Percentiles rank a stretch among this genome's conserved stretches.
Conservation (phyloP, 2,329 filamentous ascomycete genomes). For the Alternaria alternata region DNA sequence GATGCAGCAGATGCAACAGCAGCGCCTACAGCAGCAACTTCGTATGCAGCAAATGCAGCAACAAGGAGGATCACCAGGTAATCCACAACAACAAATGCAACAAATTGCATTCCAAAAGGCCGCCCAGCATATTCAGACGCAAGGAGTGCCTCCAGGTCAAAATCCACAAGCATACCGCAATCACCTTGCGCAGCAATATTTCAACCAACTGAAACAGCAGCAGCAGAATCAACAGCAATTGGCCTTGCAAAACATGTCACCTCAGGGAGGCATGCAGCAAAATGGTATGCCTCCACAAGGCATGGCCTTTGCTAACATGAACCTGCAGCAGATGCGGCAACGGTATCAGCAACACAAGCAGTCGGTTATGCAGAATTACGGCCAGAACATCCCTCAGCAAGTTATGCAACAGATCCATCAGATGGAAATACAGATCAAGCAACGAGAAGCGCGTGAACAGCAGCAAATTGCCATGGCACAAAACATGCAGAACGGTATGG, state of each 20-base stretch:
- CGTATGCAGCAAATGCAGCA: conserved; percentile 41
- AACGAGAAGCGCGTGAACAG: conserved; percentile 32
- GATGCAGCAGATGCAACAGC: conserved; percentile 40
- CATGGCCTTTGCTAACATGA: conserved; percentile 40
- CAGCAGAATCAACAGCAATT: conserved; percentile 39
- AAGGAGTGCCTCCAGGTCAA: conserved; percentile 43
- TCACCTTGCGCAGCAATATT: conserved; percentile 36
- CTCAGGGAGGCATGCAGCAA: conserved; percentile 32
- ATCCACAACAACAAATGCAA: conserved; percentile 39
- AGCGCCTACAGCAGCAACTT: conserved; percentile 42
- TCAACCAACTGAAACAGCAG: conserved; percentile 39
- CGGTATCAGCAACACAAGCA: conserved; percentile 38
- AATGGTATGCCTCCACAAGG: conserved; percentile 32
- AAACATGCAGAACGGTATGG: conserved; percentile 19
- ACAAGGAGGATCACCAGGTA: conserved; percentile 29
- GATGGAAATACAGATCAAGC: conserved; percentile 38
- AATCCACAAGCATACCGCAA: conserved; percentile 37
- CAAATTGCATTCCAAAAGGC: conserved; percentile 45
- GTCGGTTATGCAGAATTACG: conserved; percentile 35
- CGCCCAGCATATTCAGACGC: conserved; percentile 41
- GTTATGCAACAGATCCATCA: conserved; percentile 38
- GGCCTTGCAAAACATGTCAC: conserved; percentile 35
- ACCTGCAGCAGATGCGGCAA: conserved; percentile 33
- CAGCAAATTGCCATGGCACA: conserved; percentile 32
- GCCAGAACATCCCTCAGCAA: conserved; percentile 36